A percentile compares a stretch with the other conserved stretches of the same genome.
phyloP scores from a whole-genome alignment of 75 land plant genomes.

The Sequoia sempervirens region DNA sequence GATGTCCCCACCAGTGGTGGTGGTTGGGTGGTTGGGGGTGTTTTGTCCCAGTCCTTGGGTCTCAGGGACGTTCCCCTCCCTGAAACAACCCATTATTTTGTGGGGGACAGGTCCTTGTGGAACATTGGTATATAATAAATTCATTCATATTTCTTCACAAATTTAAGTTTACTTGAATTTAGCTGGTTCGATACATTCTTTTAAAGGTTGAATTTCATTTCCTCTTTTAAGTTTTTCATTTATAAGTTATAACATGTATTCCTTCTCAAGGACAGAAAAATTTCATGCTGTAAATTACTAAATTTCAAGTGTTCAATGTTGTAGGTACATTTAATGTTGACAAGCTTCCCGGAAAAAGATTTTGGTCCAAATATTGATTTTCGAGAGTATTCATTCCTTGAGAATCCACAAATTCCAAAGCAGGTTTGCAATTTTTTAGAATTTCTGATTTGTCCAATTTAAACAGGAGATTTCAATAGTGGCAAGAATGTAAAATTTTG shows the following conservation, averaged over 20 bases:
- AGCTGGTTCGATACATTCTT: neutral
- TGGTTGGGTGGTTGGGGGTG: neutral
- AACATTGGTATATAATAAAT: neutral
- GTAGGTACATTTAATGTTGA: constrained; percentile 83
- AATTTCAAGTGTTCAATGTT: constrained; percentile 4
- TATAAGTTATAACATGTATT: neutral
- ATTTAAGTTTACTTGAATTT: neutral
- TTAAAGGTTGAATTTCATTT: neutral
- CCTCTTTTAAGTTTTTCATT: neutral
- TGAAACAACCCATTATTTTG: neutral
- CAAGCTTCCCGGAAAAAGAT: constrained; percentile 42
- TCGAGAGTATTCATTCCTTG: constrained; percentile 87
- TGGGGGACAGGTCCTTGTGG: neutral
- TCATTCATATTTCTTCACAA: neutral
- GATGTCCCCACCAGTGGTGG: neutral
- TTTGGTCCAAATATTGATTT: constrained; percentile 79
- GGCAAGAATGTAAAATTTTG: neutral
- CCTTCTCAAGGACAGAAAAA: neutral
- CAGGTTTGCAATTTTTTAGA: constrained; percentile 32
- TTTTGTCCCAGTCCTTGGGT: neutral
- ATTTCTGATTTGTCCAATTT: neutral
- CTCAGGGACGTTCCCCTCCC: too few species aligned
- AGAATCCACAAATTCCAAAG: constrained; percentile 65
- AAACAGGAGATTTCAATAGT: neutral
- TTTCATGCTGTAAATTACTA: neutral